Percentiles rank a stretch among this genome's conserved stretches.
These are phyloP conservation scores for Psilocybe tampanensis DNA, from an alignment of 768 basidiomycete species.

Conservation along the genomic window DNA sequence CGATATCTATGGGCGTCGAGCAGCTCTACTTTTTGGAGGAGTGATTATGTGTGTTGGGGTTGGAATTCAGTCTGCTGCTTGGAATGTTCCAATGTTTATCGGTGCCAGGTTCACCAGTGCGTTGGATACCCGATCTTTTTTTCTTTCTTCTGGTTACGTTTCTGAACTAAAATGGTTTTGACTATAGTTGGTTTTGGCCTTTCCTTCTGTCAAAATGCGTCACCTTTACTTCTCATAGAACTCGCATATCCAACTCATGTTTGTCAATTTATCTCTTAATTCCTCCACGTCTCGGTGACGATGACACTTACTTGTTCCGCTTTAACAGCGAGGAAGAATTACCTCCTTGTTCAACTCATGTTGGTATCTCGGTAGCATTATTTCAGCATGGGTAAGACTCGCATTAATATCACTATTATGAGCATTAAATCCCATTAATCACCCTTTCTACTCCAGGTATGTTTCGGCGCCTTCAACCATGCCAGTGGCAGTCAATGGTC, in stretches of 20 bases:
- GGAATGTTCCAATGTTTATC: conserved; percentile 52
- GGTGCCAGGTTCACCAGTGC: conserved; percentile 55
- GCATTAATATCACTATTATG: neutral
- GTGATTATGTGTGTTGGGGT: conserved; percentile 67
- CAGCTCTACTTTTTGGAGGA: conserved; percentile 59
- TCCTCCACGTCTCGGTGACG: neutral
- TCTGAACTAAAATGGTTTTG: neutral
- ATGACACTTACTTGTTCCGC: conserved; percentile 3
- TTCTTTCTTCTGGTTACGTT: neutral
- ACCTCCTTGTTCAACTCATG: conserved; percentile 68
- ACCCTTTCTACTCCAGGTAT: conserved; percentile 26
- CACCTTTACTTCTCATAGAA: conserved; percentile 64
- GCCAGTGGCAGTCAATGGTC: conserved; percentile 49
- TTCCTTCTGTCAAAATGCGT: conserved; percentile 60
- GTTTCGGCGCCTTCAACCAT: conserved; percentile 42
- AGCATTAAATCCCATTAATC: conserved; percentile 2
- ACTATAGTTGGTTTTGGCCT: conserved; percentile 62
- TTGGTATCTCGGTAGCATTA: conserved; percentile 76
- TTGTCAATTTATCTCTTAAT: conserved; percentile 12
- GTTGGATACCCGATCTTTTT: conserved; percentile 19
- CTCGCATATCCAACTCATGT: conserved; percentile 73
- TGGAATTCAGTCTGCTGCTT: conserved; percentile 51
- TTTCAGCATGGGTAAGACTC: conserved; percentile 51
- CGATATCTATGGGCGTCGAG: conserved; percentile 63
- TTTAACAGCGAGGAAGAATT: conserved; percentile 49